phyloP scores from a whole-genome alignment of 495 filamentous ascomycete genomes.

The Chlorociboria aeruginascens region DNA sequence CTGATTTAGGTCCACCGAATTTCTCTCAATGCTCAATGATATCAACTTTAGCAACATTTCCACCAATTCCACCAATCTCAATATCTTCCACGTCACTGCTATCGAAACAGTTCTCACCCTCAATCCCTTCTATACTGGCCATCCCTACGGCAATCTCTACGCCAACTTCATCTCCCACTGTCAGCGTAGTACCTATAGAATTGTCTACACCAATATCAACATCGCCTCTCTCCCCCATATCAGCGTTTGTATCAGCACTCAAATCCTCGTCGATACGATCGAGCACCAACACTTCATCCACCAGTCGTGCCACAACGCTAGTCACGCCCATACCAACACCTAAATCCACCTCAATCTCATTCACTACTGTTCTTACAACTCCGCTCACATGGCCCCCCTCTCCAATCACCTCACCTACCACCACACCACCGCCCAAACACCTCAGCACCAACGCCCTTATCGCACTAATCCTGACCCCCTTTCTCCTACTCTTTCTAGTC shows the following conservation, averaged over 20 bases:
- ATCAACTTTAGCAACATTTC: too few relatives aligned
- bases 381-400: background rate
- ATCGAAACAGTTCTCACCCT: too few relatives aligned
- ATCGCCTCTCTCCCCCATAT: background rate
- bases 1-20: too few relatives aligned
- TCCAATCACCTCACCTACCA: background rate
- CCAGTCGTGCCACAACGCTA: background rate
- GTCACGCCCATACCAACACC: background rate
- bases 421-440: background rate
- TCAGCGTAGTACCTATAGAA: slow-evolving; percentile 33
- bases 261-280: background rate
- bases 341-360: background rate
- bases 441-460: background rate
- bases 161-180: too few relatives aligned
- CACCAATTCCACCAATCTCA: too few relatives aligned
- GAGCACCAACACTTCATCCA: background rate
- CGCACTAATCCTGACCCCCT: background rate
- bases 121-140: too few relatives aligned
- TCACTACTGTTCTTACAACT: background rate
- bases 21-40: too few relatives aligned
- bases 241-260: background rate
- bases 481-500: background rate
- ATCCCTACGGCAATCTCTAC: too few relatives aligned
- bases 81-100: too few relatives aligned
- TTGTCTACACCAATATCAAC: slow-evolving; percentile 30